phyloP scores from a whole-genome alignment of 768 basidiomycete genomes.

The Paxillus ammoniavirescens region DNA sequence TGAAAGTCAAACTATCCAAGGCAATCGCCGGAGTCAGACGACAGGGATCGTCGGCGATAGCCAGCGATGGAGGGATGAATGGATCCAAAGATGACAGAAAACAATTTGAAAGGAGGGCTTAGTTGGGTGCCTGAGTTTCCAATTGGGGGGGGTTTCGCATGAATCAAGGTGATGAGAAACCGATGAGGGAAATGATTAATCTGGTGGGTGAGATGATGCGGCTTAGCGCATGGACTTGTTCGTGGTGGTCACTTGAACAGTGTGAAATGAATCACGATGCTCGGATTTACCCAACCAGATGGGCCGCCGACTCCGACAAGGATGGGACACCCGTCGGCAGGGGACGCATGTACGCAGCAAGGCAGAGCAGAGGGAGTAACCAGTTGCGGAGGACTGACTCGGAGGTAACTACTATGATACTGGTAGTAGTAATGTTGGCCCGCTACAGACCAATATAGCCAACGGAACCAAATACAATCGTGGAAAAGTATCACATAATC shows the following conservation, averaged over 20 bases:
- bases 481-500: conserved; percentile 30
- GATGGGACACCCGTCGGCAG: conserved; percentile 6
- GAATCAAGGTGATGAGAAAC: neutral
- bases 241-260: neutral
- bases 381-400: too few species aligned
- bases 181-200: neutral
- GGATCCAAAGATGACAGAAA: neutral
- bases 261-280: neutral
- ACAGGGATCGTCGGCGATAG: conserved; percentile 19
- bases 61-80: conserved; percentile 9
- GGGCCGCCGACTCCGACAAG: too few species aligned
- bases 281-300: neutral
- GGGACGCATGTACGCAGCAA: conserved; percentile 8
- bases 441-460: neutral
- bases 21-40: conserved; percentile 12
- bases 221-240: neutral
- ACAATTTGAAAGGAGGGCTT: neutral
- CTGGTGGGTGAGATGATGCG: neutral
- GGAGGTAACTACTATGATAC: too few species aligned
- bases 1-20: neutral
- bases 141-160: conserved; percentile 12
- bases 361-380: neutral
- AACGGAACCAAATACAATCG: conserved; percentile 10
- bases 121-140: conserved; percentile 18
- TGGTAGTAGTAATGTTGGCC: too few species aligned